These are phyloP conservation scores for Saccharomycopsis javanensis DNA, from an alignment of 805 yeast species.

Conservation along the genomic window DNA sequence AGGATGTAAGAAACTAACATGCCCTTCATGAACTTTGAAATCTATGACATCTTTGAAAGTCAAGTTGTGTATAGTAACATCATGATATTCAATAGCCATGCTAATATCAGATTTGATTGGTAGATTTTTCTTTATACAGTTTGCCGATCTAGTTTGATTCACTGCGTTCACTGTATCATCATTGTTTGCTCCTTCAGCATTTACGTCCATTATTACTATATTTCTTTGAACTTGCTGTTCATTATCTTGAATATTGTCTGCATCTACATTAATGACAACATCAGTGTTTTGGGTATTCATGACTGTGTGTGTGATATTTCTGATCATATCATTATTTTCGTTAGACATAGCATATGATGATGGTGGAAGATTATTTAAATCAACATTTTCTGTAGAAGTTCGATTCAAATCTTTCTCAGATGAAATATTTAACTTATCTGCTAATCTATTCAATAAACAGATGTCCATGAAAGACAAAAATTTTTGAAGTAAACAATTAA, in stretches of 20 bases:
- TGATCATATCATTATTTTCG: neutral
- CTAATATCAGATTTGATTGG: constrained; percentile 3
- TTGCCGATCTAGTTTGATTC: neutral
- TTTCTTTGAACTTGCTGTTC: neutral
- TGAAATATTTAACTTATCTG: neutral
- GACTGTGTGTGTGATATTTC: neutral
- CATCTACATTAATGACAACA: neutral
- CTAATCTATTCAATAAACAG: neutral
- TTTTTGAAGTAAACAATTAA: constrained; percentile 9
- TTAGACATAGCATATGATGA: neutral
- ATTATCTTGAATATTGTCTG: neutral
- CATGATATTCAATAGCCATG: constrained; percentile 7
- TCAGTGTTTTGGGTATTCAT: neutral
- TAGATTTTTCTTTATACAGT: neutral
- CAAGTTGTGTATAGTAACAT: neutral
- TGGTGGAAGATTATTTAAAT: neutral
- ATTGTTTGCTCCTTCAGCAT: neutral
- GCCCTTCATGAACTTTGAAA: constrained; percentile 36
- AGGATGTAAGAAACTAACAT: constrained; percentile 71
- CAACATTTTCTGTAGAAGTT: neutral
- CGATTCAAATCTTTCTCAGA: neutral
- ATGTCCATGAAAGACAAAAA: constrained; percentile 5
- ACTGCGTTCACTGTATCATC: neutral
- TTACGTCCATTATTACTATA: neutral
- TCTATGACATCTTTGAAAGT: constrained; percentile 16